These are phyloP conservation scores for Spergularia marina DNA, from an alignment of 148 eudicot genomes.

Conservation along the genomic window DNA sequence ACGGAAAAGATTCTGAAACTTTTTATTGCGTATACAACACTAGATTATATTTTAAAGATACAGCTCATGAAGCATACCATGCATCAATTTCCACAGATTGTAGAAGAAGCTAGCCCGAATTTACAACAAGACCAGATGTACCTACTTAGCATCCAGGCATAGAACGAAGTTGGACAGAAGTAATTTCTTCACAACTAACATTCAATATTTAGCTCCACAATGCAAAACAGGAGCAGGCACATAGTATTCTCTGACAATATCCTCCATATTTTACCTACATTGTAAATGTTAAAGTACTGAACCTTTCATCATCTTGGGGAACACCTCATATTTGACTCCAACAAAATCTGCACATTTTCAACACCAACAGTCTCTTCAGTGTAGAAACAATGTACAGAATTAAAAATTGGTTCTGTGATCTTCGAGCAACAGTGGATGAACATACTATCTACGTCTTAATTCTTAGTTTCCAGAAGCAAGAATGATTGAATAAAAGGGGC, in stretches of 20 bases:
- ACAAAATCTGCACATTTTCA: background rate
- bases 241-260: background rate
- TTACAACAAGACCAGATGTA: slow-evolving; percentile 40
- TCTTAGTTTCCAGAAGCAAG: too few species aligned
- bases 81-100: slow-evolving; percentile 37
- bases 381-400: background rate
- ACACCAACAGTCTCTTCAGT: background rate
- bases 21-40: background rate
- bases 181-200: slow-evolving; percentile 2
- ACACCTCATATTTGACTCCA: too few species aligned
- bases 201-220: background rate
- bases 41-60: background rate
- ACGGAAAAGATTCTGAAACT: background rate
- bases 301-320: background rate
- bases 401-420: too few species aligned
- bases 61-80: background rate
- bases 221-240: background rate
- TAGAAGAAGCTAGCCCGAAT: slow-evolving; percentile 48
- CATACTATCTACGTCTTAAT: too few species aligned
- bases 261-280: background rate
- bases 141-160: slow-evolving; percentile 48
- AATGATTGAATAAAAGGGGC: too few species aligned
- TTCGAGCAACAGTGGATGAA: too few species aligned
- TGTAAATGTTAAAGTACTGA: background rate
- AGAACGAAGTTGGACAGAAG: slow-evolving; percentile 8